phyloP scores from a whole-genome alignment of 441 rosid genomes.

The Eruca vesicaria region DNA sequence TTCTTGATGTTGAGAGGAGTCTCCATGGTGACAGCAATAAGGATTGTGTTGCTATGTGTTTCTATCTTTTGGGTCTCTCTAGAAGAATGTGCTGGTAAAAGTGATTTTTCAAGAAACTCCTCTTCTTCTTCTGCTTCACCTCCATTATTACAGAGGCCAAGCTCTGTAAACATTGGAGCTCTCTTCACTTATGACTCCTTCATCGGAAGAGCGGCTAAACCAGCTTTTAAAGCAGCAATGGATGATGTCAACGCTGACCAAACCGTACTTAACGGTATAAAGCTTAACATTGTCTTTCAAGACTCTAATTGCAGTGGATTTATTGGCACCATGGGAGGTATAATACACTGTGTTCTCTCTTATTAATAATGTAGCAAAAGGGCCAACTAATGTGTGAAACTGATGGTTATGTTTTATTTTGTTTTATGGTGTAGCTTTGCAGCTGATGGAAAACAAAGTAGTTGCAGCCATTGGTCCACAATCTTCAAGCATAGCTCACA shows the following conservation, averaged over 20 bases:
- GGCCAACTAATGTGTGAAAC: neutral
- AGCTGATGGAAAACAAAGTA: constrained; percentile 75
- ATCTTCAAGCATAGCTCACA: constrained; percentile 89
- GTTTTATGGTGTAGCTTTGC: constrained; percentile 66
- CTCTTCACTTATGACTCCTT: constrained; percentile 71
- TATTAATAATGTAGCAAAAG: neutral
- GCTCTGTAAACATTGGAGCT: constrained; percentile 65
- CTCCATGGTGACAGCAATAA: constrained; percentile 25
- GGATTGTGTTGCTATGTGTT: constrained; percentile 39
- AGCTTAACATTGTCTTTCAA: constrained; percentile 46
- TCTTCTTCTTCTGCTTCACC: constrained; percentile 36
- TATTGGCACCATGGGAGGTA: constrained; percentile 85
- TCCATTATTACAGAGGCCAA: constrained; percentile 19
- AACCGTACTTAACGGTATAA: constrained; percentile 52
- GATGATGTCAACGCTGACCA: constrained; percentile 81
- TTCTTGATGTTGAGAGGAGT: constrained; percentile 30
- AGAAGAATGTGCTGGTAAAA: constrained; percentile 38
- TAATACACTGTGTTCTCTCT: constrained; percentile 18
- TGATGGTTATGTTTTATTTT: neutral
- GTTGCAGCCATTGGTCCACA: constrained; percentile 90
- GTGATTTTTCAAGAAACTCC: constrained; percentile 33
- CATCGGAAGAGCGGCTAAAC: constrained; percentile 73
- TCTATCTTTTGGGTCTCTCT: constrained; percentile 38
- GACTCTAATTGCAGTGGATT: constrained; percentile 95
- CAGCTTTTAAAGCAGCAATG: constrained; percentile 75